Evolutionary conservation across 2,329 filamentous ascomycete genomes (phyloP).

Genomic region (Alternaria triticimaculans): DNA sequence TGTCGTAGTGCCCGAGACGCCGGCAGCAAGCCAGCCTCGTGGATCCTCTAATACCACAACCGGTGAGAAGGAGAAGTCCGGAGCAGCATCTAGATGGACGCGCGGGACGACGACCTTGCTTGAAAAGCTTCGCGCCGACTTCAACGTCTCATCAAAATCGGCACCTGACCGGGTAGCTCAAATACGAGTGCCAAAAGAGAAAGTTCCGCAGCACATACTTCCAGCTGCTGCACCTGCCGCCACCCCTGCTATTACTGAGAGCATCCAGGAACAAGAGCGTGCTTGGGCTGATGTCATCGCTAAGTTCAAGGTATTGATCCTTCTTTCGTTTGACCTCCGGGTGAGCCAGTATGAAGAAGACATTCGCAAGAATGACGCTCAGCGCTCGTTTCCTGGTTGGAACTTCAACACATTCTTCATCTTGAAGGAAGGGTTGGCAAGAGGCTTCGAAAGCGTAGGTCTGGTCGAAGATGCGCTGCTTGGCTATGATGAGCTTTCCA

Average conservation of each 20-base stretch:
- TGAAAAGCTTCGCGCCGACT: slow-evolving; percentile 89
- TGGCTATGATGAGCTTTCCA: slow-evolving; percentile 91
- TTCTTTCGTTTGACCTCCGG: slow-evolving; percentile 87
- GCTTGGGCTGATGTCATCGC: slow-evolving; percentile 84
- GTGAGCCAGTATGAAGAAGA: slow-evolving; percentile 97
- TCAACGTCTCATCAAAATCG: slow-evolving; percentile 79
- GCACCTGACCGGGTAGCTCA: slow-evolving; percentile 81
- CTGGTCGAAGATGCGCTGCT: slow-evolving; percentile 93
- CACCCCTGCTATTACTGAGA: slow-evolving; percentile 59
- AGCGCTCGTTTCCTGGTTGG: slow-evolving; percentile 89
- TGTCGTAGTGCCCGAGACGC: slow-evolving; percentile 86
- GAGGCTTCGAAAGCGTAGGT: slow-evolving; percentile 95
- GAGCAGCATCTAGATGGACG: slow-evolving; percentile 75
- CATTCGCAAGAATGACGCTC: slow-evolving; percentile 90
- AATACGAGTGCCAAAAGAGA: slow-evolving; percentile 70
- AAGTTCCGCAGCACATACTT: slow-evolving; percentile 54
- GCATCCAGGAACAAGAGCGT: slow-evolving; percentile 76
- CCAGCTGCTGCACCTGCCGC: slow-evolving; percentile 50
- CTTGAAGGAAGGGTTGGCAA: slow-evolving; percentile 90
- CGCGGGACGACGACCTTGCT: slow-evolving; percentile 80
- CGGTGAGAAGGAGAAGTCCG: slow-evolving; percentile 70
- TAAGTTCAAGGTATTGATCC: slow-evolving; percentile 85
- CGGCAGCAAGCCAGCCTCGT: slow-evolving; percentile 78
- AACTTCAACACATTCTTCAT: slow-evolving; percentile 99
- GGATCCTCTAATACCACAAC: slow-evolving; percentile 58